A percentile compares a stretch with the other conserved stretches of the same genome.
Evolutionary conservation across 805 yeast species (phyloP).

Genomic region (Yarrowia porcina): DNA sequence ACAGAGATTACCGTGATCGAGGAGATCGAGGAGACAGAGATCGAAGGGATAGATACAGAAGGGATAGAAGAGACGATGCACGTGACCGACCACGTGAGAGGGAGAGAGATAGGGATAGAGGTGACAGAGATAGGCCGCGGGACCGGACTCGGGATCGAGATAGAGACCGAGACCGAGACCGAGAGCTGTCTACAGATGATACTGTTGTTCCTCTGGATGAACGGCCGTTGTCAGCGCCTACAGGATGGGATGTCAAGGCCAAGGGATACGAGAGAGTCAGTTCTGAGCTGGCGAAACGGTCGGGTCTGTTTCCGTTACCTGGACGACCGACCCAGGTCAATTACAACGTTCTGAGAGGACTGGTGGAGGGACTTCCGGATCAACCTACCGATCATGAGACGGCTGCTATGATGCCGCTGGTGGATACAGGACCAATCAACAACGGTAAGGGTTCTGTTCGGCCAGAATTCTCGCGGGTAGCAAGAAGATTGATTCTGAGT

Average conservation of each 20-base stretch:
- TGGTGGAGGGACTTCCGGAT: constrained; percentile 27
- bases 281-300: constrained; percentile 71
- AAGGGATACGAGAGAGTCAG: constrained; percentile 69
- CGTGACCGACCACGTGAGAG: constrained; percentile 21
- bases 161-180: constrained; percentile 32
- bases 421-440: constrained; percentile 13
- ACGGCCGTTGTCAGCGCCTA: neutral
- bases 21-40: constrained; percentile 25
- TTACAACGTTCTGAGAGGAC: constrained; percentile 12
- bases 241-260: constrained; percentile 52
- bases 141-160: constrained; percentile 29
- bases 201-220: neutral
- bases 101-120: constrained; percentile 29
- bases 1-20: constrained; percentile 26
- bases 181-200: constrained; percentile 27
- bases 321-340: constrained; percentile 37
- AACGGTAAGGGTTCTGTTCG: constrained; percentile 25
- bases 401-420: constrained; percentile 13
- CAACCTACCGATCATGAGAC: constrained; percentile 20
- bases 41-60: neutral
- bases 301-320: constrained; percentile 76
- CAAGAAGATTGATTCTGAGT: constrained; percentile 21
- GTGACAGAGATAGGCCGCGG: constrained; percentile 29
- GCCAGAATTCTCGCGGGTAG: constrained; percentile 15
- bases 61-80: neutral